Evolutionary conservation across 202 grass and related monocot genomes (phyloP).

Genomic region (Elaeis oleifera): DNA sequence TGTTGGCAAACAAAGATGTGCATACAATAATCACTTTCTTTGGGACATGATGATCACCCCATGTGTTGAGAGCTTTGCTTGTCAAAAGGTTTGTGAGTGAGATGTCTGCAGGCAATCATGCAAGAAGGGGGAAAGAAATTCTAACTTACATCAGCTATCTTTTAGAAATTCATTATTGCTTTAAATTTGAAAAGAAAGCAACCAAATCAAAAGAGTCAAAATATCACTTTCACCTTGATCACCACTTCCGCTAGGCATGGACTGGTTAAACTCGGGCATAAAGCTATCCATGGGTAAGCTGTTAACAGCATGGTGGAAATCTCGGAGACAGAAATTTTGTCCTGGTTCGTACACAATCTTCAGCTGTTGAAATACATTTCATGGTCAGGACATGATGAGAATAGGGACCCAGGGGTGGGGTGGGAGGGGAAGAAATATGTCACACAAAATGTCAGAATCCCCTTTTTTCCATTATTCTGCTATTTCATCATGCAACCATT

Average conservation of each 20-base stretch:
- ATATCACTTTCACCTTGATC: conserved; percentile 15
- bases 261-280: conserved; percentile 25
- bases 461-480: no score
- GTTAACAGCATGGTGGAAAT: conserved; percentile 83
- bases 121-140: conserved; percentile 12
- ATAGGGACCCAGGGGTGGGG: no score
- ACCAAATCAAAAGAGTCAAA: conserved; percentile 8
- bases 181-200: not conserved
- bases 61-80: conserved; percentile 61
- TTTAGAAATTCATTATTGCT: no score
- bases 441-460: no score
- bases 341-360: conserved; percentile 66
- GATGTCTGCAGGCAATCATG: conserved; percentile 31
- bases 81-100: conserved; percentile 56
- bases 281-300: conserved; percentile 56
- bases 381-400: not conserved
- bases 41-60: conserved; percentile 66
- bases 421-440: no score
- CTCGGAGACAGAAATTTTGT: conserved; percentile 63
- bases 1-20: conserved; percentile 43
- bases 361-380: conserved; percentile 35
- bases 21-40: conserved; percentile 86
- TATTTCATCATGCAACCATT: no score
- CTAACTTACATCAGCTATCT: not conserved
- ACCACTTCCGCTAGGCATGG: conserved; percentile 23